Percentiles rank a stretch among this genome's conserved stretches.
phyloP scores from a whole-genome alignment of 495 filamentous ascomycete genomes.

The Terfezia claveryi region DNA sequence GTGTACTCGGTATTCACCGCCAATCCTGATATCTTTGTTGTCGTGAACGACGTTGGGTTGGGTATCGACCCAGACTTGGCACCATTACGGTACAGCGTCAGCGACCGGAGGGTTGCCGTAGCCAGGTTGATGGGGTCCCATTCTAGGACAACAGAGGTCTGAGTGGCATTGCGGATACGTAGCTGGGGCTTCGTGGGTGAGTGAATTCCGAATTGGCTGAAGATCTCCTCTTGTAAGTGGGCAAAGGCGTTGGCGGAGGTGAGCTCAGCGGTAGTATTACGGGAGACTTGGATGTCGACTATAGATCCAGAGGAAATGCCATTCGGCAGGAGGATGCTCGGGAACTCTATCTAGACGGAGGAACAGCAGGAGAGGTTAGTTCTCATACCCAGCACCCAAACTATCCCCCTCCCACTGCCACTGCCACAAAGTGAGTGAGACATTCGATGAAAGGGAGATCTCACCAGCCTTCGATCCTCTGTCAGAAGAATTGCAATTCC shows the following conservation, averaged over 20 bases:
- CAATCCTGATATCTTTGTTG: conserved; percentile 88
- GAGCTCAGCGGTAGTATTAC: conserved; percentile 59
- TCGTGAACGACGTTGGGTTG: conserved; percentile 57
- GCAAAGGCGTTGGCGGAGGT: conserved; percentile 51
- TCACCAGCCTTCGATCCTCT: conserved; percentile 86
- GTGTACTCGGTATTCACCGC: conserved; percentile 88
- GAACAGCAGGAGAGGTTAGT: not conserved
- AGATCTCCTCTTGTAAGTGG: conserved; percentile 68
- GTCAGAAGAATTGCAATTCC: conserved; percentile 93
- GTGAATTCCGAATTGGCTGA: conserved; percentile 57
- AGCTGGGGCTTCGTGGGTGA: conserved; percentile 62
- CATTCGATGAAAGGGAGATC: conserved; percentile 6
- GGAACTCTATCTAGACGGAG: conserved; percentile 76
- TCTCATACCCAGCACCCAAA: too few relatives aligned
- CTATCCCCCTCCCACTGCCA: too few relatives aligned
- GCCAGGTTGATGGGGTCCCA: conserved; percentile 92
- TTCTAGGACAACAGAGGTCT: conserved; percentile 90
- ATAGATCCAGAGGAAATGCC: conserved; percentile 90
- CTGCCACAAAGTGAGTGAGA: too few relatives aligned
- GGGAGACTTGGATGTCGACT: conserved; percentile 88
- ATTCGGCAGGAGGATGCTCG: conserved; percentile 83
- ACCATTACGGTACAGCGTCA: conserved; percentile 84
- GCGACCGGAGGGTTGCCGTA: conserved; percentile 66
- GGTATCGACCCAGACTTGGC: conserved; percentile 91
- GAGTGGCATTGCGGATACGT: conserved; percentile 83